phyloP scores from a whole-genome alignment of 1,284 basidiomycete species.

The Cryptococcus amylolentus region DNA sequence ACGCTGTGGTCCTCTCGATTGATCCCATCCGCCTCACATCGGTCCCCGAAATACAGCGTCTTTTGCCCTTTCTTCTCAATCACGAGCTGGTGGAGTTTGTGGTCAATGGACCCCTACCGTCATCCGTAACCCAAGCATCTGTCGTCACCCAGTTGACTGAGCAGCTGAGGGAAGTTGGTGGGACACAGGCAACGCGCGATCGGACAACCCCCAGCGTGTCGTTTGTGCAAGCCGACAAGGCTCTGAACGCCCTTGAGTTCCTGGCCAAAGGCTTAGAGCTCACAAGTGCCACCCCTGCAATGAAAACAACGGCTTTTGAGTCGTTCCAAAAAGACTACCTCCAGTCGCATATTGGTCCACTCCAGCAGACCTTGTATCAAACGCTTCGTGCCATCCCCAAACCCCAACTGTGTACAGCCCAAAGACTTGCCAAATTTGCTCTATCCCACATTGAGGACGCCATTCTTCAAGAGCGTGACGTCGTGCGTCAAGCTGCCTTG shows the following conservation, averaged over 20 bases:
- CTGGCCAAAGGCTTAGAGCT: slow-evolving; percentile 22
- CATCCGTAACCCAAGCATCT: slow-evolving; percentile 12
- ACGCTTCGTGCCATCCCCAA: slow-evolving; percentile 1
- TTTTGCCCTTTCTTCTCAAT: slow-evolving; percentile 21
- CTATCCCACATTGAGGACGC: slow-evolving; percentile 24
- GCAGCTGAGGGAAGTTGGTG: slow-evolving; percentile 13
- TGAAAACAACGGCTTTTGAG: slow-evolving; percentile 26
- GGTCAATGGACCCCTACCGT: slow-evolving; percentile 36
- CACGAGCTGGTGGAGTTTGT: slow-evolving; percentile 28
- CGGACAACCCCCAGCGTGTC: slow-evolving; percentile 7
- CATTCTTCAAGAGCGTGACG: slow-evolving; percentile 25
- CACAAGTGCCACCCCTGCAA: slow-evolving; percentile 5
- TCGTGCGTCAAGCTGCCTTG: slow-evolving; percentile 13
- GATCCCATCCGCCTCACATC: slow-evolving; percentile 40
- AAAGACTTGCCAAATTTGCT: slow-evolving; percentile 16
- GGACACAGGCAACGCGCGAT: background rate
- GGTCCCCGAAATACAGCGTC: slow-evolving; percentile 14
- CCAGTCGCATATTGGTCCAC: slow-evolving; percentile 32
- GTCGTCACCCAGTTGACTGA: slow-evolving; percentile 18
- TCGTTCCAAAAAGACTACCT: slow-evolving; percentile 39
- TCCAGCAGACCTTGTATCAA: slow-evolving; percentile 22
- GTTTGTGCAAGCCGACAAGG: slow-evolving; percentile 35
- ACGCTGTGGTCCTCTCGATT: slow-evolving; percentile 40
- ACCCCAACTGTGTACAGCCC: slow-evolving; percentile 24
- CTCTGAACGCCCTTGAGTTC: slow-evolving; percentile 31